A percentile compares a stretch with the other conserved stretches of the same genome.
Conservation (phyloP, 345 rosid species). For the Lagerstroemia speciosa region DNA sequence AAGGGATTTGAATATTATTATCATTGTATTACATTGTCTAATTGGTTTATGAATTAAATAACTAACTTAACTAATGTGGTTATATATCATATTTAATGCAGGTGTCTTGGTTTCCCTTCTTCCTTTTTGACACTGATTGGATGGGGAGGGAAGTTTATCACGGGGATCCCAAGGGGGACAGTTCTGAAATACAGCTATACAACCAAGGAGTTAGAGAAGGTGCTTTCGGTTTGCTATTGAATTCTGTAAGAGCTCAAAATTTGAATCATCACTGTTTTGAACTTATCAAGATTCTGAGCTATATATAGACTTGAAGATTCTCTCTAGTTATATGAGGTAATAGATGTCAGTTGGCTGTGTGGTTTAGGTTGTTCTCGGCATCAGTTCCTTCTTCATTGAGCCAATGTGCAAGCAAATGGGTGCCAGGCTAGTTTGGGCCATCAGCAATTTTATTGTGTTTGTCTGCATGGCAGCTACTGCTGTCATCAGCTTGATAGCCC, state of each 20-base stretch:
- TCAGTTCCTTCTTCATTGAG: slow-evolving; percentile 80
- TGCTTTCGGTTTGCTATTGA: slow-evolving; percentile 98
- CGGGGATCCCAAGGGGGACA: slow-evolving; percentile 71
- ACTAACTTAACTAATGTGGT: neutral
- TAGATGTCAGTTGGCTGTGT: slow-evolving; percentile 7
- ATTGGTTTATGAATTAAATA: neutral
- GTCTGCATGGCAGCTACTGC: slow-evolving; percentile 82
- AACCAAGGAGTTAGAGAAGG: slow-evolving; percentile 94
- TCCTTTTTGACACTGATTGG: slow-evolving; percentile 98
- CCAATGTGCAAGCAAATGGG: slow-evolving; percentile 88
- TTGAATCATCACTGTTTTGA: slow-evolving; percentile 20
- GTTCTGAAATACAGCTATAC: slow-evolving; percentile 46
- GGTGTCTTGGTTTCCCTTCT: slow-evolving; percentile 98
- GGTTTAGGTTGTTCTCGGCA: slow-evolving; percentile 80
- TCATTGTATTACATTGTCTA: neutral
- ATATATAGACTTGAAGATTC: neutral
- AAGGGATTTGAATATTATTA: slow-evolving; percentile 13
- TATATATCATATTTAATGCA: slow-evolving; percentile 25
- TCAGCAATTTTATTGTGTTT: slow-evolving; percentile 78
- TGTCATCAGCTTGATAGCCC: slow-evolving; percentile 64
- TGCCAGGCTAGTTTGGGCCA: slow-evolving; percentile 77
- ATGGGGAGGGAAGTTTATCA: slow-evolving; percentile 99
- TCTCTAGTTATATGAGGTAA: neutral
- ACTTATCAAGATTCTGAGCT: neutral
- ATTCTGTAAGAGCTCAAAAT: slow-evolving; percentile 77